Base-by-base conservation (phyloP, 441 rosid species). In the Populus tomentosa region DNA sequence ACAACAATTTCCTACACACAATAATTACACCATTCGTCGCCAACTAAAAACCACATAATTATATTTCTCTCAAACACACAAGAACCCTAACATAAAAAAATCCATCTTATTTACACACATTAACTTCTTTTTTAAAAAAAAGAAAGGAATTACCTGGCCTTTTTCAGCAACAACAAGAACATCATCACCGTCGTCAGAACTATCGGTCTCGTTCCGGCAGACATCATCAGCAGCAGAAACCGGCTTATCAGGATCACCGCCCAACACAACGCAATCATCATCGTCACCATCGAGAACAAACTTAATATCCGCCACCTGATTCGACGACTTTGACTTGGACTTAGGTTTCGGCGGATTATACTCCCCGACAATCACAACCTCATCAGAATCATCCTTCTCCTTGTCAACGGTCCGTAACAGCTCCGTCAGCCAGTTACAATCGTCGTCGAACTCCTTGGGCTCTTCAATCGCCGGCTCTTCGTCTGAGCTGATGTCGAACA, bases 261-360 rank as follows among this genome's bases (percentile, higher is more conserved):
- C 97, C 80, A 94, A 80, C 79, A 94, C 77, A 38, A 94, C 87
- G 74, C 95, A 94, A 78, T 94, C 98, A 40, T 90, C 94, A 42
- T 90, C 91, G 4, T 82, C 88, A 8, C 72, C 85, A 36, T 67
- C 82, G 2, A 5, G 33, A 13, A 26, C n/a, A 13, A 26, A 23
- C 7, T 30, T 30, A 28, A 1, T 76, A 77, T 20, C 74, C 11
- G 71, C 73, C 4, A 65, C 77, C 40, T 69, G 64, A 46, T 84
- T 82, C 35, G 83, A 79, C 0, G 85, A 79, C 78, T 80, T 82
- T 4, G 85, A 70, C 72, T 72, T 63, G 11, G 79, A 65, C 79
- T 68, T 81, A 1, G 79, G 71, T 50, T 77, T 77, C 6, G 83
- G 38, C 9, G 81, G 82, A 35, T 77, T 89, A 78, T 88, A 81